A percentile compares a stretch with the other conserved stretches of the same genome.
These are phyloP conservation scores for Hansenula lynferdii DNA, from an alignment of 1,139 yeast species.

Conservation along the genomic window DNA sequence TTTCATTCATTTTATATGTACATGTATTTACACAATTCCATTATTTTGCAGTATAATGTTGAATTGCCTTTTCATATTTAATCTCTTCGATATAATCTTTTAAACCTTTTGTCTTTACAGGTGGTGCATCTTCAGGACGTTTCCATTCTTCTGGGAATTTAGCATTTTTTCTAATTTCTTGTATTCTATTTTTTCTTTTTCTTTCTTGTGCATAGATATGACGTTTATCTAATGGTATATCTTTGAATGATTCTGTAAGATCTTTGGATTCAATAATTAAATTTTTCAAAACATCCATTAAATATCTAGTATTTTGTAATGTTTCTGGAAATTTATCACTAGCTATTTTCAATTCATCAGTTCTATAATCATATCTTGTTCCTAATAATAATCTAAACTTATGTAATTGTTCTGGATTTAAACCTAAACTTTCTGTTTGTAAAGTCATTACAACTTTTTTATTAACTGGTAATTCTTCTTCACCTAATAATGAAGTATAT, in stretches of 20 bases:
- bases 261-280: constrained; percentile 66
- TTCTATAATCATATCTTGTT: constrained; percentile 61
- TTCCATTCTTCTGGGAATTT: constrained; percentile 83
- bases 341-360: constrained; percentile 57
- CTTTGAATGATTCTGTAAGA: constrained; percentile 55
- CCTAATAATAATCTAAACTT: constrained; percentile 80
- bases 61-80: no score
- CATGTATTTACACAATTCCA: no score
- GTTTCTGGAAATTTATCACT: constrained; percentile 65
- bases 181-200: constrained; percentile 29
- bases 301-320: constrained; percentile 77
- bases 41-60: no score
- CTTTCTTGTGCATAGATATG: constrained; percentile 48
- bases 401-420: constrained; percentile 51
- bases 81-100: no score
- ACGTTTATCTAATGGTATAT: constrained; percentile 79
- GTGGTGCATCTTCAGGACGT: constrained; percentile 68
- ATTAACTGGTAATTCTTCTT: constrained; percentile 54
- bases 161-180: constrained; percentile 7
- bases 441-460: constrained; percentile 65
- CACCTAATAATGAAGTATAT: constrained; percentile 71
- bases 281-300: constrained; percentile 58
- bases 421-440: constrained; percentile 47
- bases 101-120: no score
- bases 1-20: no score